These are phyloP conservation scores for Scheffersomyces quercinus DNA, from an alignment of 1,139 yeast species.

Conservation along the genomic window DNA sequence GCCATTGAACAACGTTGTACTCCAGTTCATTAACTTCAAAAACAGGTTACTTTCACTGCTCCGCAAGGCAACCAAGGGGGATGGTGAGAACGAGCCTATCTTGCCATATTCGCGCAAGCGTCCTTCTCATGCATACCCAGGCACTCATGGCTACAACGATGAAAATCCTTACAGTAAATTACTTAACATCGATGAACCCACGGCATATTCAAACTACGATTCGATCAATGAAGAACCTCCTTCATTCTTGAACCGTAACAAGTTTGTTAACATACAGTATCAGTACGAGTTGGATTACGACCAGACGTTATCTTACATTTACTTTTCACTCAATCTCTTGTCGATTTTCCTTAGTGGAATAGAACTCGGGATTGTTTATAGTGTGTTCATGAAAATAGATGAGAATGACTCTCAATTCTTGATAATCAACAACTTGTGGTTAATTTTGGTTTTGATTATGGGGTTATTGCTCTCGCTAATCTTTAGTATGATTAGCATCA, in stretches of 20 bases:
- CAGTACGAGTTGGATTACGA: constrained; percentile 38
- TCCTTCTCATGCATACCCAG: background rate
- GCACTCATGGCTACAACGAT: background rate
- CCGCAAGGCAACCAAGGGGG: background rate
- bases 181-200: constrained; percentile 1
- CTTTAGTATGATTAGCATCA: constrained; percentile 35
- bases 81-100: background rate
- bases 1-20: constrained; percentile 15
- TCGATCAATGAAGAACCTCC: constrained; percentile 37
- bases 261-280: constrained; percentile 16
- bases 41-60: constrained; percentile 10
- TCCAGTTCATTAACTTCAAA: constrained; percentile 20
- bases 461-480: constrained; percentile 37
- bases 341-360: constrained; percentile 44
- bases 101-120: too few relatives aligned
- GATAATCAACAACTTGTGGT: constrained; percentile 33
- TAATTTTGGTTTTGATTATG: constrained; percentile 31
- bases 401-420: constrained; percentile 23
- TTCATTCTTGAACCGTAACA: constrained; percentile 12
- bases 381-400: constrained; percentile 27
- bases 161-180: background rate
- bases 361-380: constrained; percentile 44
- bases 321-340: constrained; percentile 36
- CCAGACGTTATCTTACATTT: constrained; percentile 36
- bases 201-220: constrained; percentile 21